phyloP scores from a whole-genome alignment of 164 flowering plant species.

The Kingdonia uniflora region DNA sequence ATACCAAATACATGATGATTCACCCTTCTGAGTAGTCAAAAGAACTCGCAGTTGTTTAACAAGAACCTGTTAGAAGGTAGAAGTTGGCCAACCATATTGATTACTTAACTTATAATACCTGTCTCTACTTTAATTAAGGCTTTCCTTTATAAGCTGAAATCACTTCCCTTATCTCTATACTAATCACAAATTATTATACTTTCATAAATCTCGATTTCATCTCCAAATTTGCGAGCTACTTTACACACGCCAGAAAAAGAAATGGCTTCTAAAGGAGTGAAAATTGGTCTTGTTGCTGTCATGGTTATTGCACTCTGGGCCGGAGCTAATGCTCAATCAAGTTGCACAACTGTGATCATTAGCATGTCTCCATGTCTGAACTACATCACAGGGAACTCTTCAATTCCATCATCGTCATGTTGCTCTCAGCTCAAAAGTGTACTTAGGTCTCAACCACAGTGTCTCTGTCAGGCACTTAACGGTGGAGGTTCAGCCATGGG shows the following conservation, averaged over 20 bases:
- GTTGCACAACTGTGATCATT: slow-evolving; percentile 47
- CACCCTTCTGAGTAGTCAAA: no score
- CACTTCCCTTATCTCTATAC: no score
- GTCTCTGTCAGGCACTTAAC: slow-evolving; percentile 52
- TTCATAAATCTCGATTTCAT: no score
- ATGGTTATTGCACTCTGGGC: background rate
- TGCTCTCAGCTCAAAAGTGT: slow-evolving; percentile 59
- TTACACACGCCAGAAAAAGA: background rate
- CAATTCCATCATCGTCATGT: slow-evolving; percentile 53
- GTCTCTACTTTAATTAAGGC: no score
- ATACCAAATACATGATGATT: no score
- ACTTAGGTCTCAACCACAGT: slow-evolving; percentile 45
- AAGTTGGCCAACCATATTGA: no score
- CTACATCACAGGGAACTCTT: slow-evolving; percentile 58
- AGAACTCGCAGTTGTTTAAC: no score
- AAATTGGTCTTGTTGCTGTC: background rate
- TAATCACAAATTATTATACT: no score
- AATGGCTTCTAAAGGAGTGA: background rate
- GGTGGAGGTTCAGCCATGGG: slow-evolving; percentile 42
- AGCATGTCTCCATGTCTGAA: slow-evolving; percentile 63
- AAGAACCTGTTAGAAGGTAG: no score
- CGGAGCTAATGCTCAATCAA: slow-evolving; percentile 13
- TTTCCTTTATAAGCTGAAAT: no score
- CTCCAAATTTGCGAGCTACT: no score
- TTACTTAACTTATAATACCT: no score